These are phyloP conservation scores for Trichophyton simii DNA, from an alignment of 2,329 filamentous ascomycete genomes.

Conservation along the genomic window DNA sequence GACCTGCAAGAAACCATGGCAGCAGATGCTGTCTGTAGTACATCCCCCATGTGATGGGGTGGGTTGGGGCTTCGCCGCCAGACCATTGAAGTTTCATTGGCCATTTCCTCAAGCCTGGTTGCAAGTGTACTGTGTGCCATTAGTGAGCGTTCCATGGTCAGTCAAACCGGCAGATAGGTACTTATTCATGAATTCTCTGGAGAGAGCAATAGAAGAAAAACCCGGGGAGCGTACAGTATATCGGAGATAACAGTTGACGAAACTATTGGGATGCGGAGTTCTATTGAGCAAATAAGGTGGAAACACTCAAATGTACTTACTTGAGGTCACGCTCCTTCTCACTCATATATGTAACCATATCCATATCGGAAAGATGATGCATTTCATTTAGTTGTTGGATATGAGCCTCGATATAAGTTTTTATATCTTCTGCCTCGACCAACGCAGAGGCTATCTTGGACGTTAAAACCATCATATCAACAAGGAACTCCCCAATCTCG, in stretches of 20 bases:
- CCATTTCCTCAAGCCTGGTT: not conserved
- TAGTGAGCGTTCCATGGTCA: not conserved
- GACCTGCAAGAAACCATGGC: not conserved
- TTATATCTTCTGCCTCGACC: slow-evolving; percentile 1
- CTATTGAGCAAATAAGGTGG: too few species aligned
- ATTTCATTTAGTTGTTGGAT: not conserved
- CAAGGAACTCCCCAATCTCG: not conserved
- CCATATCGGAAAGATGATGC: slow-evolving; percentile 2
- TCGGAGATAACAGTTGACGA: too few species aligned
- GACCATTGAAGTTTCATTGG: not conserved
- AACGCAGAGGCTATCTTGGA: slow-evolving; percentile 1
- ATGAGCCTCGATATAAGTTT: not conserved
- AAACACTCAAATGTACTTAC: not conserved
- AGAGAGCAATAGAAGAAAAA: too few species aligned
- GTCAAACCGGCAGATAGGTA: not conserved
- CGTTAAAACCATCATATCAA: not conserved
- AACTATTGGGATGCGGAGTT: too few species aligned
- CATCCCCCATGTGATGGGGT: not conserved
- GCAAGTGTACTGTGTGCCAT: not conserved
- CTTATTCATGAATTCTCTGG: not conserved
- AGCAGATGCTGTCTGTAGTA: not conserved
- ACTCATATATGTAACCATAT: not conserved
- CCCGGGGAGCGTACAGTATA: too few species aligned
- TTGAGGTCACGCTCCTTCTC: not conserved
- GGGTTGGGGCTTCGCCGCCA: slow-evolving; percentile 4